These are phyloP conservation scores for Agapanthus africanus DNA, from an alignment of 106 monocot genomes.

Conservation along the genomic window DNA sequence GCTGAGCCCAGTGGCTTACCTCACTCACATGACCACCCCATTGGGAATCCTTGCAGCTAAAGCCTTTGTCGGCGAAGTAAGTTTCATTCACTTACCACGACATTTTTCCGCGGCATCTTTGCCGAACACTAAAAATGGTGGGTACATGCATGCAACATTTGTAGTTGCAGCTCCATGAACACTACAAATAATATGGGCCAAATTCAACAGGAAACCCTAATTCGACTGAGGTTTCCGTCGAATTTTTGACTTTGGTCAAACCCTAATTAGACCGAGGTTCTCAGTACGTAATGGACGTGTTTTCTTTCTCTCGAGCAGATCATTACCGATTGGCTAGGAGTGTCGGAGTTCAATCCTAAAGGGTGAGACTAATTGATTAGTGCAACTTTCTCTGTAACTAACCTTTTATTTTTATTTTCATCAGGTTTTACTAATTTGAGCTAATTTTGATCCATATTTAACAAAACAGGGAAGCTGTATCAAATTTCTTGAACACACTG, in stretches of 20 bases:
- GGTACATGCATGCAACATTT: too few species aligned
- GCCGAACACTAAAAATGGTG: too few species aligned
- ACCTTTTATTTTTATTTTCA: not conserved
- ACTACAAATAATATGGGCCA: not conserved
- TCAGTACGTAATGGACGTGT: not conserved
- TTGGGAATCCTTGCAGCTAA: slow-evolving; percentile 49
- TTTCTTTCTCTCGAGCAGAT: slow-evolving; percentile 27
- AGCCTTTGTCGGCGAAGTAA: slow-evolving; percentile 48
- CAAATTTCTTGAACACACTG: slow-evolving; percentile 25
- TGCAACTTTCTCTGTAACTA: not conserved
- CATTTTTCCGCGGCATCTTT: too few species aligned
- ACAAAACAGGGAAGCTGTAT: slow-evolving; percentile 23
- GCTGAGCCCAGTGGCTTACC: slow-evolving; percentile 49
- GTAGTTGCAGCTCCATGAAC: not conserved
- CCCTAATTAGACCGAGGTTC: too few species aligned
- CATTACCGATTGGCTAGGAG: slow-evolving; percentile 45
- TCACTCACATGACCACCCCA: slow-evolving; percentile 54
- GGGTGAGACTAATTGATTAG: slow-evolving; percentile 31
- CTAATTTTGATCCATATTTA: not conserved
- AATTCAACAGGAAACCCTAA: too few species aligned
- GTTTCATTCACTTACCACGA: not conserved
- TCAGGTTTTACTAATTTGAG: not conserved
- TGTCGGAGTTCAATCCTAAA: slow-evolving; percentile 77
- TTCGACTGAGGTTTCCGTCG: too few species aligned
- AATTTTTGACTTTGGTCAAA: too few species aligned